Percentiles rank a stretch among this genome's conserved stretches.
These are phyloP conservation scores for Talaromyces liani DNA, from an alignment of 495 filamentous ascomycete species.

Conservation along the genomic window DNA sequence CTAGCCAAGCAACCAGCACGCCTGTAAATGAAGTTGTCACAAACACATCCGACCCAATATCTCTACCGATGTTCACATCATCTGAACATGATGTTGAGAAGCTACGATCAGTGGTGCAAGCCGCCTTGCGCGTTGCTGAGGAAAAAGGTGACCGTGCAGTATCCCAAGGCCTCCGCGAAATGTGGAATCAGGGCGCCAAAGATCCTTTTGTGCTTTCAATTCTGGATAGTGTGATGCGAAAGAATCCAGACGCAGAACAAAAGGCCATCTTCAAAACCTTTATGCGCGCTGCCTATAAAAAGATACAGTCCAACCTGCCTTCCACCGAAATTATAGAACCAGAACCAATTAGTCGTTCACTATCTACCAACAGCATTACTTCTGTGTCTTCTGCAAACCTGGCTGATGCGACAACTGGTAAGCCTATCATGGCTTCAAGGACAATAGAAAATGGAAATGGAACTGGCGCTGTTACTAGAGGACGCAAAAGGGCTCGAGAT, in stretches of 20 bases:
- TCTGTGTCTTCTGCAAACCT: constrained; percentile 37
- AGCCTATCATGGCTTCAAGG: constrained; percentile 11
- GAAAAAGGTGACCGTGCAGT: constrained; percentile 21
- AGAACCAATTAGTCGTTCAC: constrained; percentile 9
- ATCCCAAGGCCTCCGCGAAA: constrained; percentile 18
- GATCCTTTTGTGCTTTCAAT: constrained; percentile 21
- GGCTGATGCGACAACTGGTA: constrained; percentile 14
- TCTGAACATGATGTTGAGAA: constrained; percentile 20
- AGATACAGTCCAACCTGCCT: constrained; percentile 13
- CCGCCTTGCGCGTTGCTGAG: constrained; percentile 16
- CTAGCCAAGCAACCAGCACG: constrained; percentile 13
- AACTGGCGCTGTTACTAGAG: constrained; percentile 10
- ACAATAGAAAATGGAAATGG: constrained; percentile 15
- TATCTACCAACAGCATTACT: constrained; percentile 38
- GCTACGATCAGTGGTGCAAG: constrained; percentile 17
- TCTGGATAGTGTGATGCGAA: constrained; percentile 18
- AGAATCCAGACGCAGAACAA: constrained; percentile 17
- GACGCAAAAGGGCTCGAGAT: constrained; percentile 6
- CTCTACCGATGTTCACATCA: constrained; percentile 18
- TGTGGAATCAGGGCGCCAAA: constrained; percentile 20
- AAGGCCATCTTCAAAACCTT: constrained; percentile 19
- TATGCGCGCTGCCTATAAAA: constrained; percentile 19
- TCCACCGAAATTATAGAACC: constrained; percentile 1
- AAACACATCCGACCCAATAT: constrained; percentile 9
- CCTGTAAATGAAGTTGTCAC: background rate